Evolutionary conservation across 1,139 yeast species (phyloP), one percentile per base, ranked within the genome.

Genomic region (Chernovozyma sophiae-reginae): DNA sequence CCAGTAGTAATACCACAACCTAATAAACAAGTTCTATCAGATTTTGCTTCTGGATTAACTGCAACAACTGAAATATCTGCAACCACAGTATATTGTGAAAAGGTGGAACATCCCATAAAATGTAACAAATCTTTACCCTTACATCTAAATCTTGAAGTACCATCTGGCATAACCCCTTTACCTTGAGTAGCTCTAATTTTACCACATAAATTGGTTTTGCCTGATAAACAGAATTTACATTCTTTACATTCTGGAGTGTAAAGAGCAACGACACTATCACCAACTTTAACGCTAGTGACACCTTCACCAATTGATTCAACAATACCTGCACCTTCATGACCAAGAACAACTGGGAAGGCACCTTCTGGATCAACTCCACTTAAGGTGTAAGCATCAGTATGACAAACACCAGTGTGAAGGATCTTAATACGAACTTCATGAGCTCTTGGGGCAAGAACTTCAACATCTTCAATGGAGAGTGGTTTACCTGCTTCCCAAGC

Each of bases 1-100:
- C 98, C 98, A 37, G 98, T 92, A 44, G 98, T 92, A 56, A 92
- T 87, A 70, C 98, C 98, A 63, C 98, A 92, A 33, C 98, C 98
- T 52, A 94, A 77, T 62, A 92, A 69, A 72, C 97, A 90, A 33
- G 94, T 85, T 58, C 82, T 79, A 56, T 87, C 96, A 56, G 81
- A 73, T 44, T 86, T 84, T 38, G 96, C 97, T 46, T 77, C 65
- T 42, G 82, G 81, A 61, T 87, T 81, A 45, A 92, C 89, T 14
- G 96, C 94, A 40, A 90, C 98, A 25, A 90, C 89, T n/a, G 97
- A 87, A 44, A 92, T 92, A 59, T 92, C 98, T 33, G 97, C 96
- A 32, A 92, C 95, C 42, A 92, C 98, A 13, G 98, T 92, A 65
- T 92, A 92, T 69, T 92, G 95, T 30, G 96, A 81, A 63, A 92